A percentile compares a stretch with the other conserved stretches of the same genome.
Conservation (phyloP, 1,139 yeast genomes). For the Protomyces pachydermus region DNA sequence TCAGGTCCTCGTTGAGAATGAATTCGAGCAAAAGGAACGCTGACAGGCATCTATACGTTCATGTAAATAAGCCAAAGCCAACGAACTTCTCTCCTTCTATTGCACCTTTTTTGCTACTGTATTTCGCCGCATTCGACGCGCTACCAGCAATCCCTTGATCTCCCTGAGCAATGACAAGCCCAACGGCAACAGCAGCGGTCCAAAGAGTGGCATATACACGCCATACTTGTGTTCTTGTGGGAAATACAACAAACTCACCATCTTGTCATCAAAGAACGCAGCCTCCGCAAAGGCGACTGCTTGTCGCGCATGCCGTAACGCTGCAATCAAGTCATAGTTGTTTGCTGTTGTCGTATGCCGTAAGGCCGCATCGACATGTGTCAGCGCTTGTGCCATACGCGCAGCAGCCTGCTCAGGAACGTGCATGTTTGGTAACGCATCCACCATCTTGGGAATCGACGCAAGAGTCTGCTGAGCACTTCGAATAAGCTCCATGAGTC, state of each 20-base stretch:
- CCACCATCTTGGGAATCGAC: slow-evolving; percentile 64
- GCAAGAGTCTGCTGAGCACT: slow-evolving; percentile 56
- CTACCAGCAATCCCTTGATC: slow-evolving; percentile 40
- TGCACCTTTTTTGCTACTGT: not conserved
- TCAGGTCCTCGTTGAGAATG: slow-evolving; percentile 47
- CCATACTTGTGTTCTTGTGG: slow-evolving; percentile 95
- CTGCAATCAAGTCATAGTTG: slow-evolving; percentile 20
- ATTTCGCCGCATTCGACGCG: not conserved
- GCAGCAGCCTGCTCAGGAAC: slow-evolving; percentile 63
- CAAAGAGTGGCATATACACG: slow-evolving; percentile 80
- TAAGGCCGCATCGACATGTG: slow-evolving; percentile 40
- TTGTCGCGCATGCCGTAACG: slow-evolving; percentile 46
- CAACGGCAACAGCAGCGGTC: slow-evolving; percentile 74
- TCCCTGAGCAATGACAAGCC: slow-evolving; percentile 52
- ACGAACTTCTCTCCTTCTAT: not conserved
- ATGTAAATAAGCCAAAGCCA: not conserved
- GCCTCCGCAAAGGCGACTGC: slow-evolving; percentile 58
- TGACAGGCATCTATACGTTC: not conserved
- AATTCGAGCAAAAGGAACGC: not conserved
- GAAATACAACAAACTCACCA: slow-evolving; percentile 91
- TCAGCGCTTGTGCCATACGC: slow-evolving; percentile 47
- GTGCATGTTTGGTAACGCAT: slow-evolving; percentile 69
- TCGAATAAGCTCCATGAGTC: slow-evolving; percentile 50
- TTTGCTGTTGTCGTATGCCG: slow-evolving; percentile 1
- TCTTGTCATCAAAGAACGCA: slow-evolving; percentile 87